Conservation (phyloP, 352 stramenopile species). For the Phytophthora multivora region DNA sequence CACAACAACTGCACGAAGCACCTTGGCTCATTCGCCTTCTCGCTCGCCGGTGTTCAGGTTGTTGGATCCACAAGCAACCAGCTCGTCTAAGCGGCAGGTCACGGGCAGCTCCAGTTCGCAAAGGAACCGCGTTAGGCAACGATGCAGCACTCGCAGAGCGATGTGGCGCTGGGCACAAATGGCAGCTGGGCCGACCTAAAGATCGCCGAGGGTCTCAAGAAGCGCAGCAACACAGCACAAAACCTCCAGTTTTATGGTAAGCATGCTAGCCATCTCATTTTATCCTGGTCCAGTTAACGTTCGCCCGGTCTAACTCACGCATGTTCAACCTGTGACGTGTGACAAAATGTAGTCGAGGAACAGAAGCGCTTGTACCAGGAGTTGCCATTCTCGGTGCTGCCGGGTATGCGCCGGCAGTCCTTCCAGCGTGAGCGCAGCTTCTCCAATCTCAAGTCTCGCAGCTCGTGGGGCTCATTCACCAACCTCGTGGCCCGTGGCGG, state of each 20-base stretch:
- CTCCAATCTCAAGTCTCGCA: slow-evolving; percentile 68
- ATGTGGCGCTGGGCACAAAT: slow-evolving; percentile 67
- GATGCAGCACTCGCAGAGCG: slow-evolving; percentile 78
- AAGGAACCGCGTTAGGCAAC: slow-evolving; percentile 1
- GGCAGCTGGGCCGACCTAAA: slow-evolving; percentile 75
- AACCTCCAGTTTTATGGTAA: slow-evolving; percentile 82
- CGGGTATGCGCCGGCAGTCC: slow-evolving; percentile 71
- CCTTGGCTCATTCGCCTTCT: slow-evolving; percentile 28
- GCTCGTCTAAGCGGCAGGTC: background rate
- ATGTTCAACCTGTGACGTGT: slow-evolving; percentile 21
- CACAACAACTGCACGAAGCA: slow-evolving; percentile 16
- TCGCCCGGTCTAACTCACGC: background rate
- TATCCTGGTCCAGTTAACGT: background rate
- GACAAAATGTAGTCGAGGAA: slow-evolving; percentile 54
- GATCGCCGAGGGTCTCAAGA: slow-evolving; percentile 68
- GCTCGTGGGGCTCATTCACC: slow-evolving; percentile 61
- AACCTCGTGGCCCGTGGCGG: slow-evolving; percentile 60
- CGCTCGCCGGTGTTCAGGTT: slow-evolving; percentile 10
- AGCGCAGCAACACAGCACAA: slow-evolving; percentile 79
- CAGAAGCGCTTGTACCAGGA: slow-evolving; percentile 78
- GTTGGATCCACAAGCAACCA: background rate
- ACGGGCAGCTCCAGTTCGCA: background rate
- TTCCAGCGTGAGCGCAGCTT: slow-evolving; percentile 77
- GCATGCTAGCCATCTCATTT: slow-evolving; percentile 1
- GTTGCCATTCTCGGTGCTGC: slow-evolving; percentile 72